Evolutionary conservation across 768 basidiomycete species (phyloP).

Genomic region (Suillus lakei): DNA sequence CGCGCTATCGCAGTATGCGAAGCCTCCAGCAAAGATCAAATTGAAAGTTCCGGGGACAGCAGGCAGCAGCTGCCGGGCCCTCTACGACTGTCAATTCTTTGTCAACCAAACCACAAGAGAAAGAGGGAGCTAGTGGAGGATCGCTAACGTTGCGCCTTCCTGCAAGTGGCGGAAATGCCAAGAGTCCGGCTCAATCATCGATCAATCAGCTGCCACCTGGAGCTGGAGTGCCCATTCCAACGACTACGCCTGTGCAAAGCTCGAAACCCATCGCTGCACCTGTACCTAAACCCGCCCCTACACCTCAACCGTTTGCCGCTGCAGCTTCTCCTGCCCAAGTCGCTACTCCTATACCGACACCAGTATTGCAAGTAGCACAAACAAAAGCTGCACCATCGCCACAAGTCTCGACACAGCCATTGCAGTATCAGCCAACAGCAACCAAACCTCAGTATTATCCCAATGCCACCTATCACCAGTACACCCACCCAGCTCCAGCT

Average conservation of each 20-base stretch:
- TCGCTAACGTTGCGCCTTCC: conserved; percentile 30
- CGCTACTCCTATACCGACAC: conserved; percentile 23
- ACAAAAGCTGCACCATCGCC: conserved; percentile 30
- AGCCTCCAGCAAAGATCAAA: conserved; percentile 68
- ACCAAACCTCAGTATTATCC: conserved; percentile 47
- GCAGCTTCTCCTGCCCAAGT: conserved; percentile 23
- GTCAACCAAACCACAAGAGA: conserved; percentile 18
- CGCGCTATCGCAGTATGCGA: conserved; percentile 65
- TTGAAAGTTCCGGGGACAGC: conserved; percentile 60
- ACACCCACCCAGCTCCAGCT: conserved; percentile 28
- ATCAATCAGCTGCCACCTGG: conserved; percentile 25
- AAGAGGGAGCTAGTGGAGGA: conserved; percentile 14
- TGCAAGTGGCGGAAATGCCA: conserved; percentile 20
- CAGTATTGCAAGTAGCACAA: conserved; percentile 13
- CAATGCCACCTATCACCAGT: conserved; percentile 52
- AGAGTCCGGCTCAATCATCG: conserved; percentile 26
- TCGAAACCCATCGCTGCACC: conserved; percentile 28
- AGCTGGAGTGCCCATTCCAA: conserved; percentile 17
- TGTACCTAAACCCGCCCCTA: conserved; percentile 24
- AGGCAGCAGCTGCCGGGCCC: conserved; percentile 13
- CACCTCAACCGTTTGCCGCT: conserved; percentile 25
- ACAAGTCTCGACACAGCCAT: conserved; percentile 37
- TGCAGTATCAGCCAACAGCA: conserved; percentile 36
- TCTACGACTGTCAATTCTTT: conserved; percentile 11
- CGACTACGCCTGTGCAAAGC: conserved; percentile 19